Base-by-base conservation (phyloP, 108 stramenopile species). In the Mayamaea pseudoterrestris region DNA sequence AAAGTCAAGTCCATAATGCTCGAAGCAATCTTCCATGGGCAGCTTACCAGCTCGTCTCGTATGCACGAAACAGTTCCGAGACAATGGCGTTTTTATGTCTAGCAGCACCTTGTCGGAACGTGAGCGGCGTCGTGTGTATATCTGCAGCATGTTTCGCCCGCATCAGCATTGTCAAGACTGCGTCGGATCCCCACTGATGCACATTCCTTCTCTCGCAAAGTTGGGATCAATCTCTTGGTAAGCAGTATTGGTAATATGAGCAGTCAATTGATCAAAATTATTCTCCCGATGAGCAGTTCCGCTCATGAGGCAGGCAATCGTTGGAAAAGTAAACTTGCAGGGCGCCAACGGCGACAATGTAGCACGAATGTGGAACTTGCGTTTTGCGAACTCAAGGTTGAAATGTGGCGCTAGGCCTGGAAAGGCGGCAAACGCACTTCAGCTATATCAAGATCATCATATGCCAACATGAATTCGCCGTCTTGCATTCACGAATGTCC, bases 181-280 rank as follows among this genome's bases (percentile, higher is more conserved):
- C 48, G 7, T 32, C 37, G 32, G 30, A 13, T 14, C 31, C 31
- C 55, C 69, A 57, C 11, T 42, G 16, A 26, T 50, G 40, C 18
- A 80, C 64, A 48, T 53, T 70, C 9, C 60, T 41, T 18, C 60
- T 68, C 37, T 78, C 78, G 6, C 32, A 23, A 48, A 80, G 23
- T 31, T 21, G 17, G 55, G 39, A 30, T 67, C 71, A 30, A 49
- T 42, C 7, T 58, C 48, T 45, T 71, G 68, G 39, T 69, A 63
- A 18, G 70, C 70, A 8, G 78, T 80, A 57, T 80, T 80, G n/a
- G 78, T 80, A 16, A 80, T 63, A 56, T 76, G 78, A 5, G 74
- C 52, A 30, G 63, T 57, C 0, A 45, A 27, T 26, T 13, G 27
- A 34, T 62, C 39, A n/a, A 4, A 41, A 22, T 41, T 13, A 13